These are phyloP conservation scores for Lyophyllum atratum DNA, from an alignment of 768 basidiomycete species.

Conservation along the genomic window DNA sequence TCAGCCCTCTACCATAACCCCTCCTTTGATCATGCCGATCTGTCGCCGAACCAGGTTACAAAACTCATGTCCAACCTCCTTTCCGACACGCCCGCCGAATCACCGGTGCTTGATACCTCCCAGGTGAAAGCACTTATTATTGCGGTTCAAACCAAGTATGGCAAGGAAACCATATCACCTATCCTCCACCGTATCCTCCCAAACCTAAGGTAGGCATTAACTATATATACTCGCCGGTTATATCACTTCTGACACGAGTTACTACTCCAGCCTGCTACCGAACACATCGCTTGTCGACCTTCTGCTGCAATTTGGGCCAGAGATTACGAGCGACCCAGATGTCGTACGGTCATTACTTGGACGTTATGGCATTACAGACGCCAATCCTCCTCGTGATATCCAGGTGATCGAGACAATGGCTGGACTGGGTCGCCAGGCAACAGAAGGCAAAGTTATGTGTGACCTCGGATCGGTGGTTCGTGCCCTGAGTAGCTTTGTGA, in stretches of 20 bases:
- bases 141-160: constrained; percentile 79
- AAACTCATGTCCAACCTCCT: constrained; percentile 83
- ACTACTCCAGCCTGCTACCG: constrained; percentile 53
- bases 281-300: constrained; percentile 74
- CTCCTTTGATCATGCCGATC: constrained; percentile 80
- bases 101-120: constrained; percentile 67
- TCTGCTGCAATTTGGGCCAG: constrained; percentile 76
- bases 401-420: constrained; percentile 75
- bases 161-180: constrained; percentile 71
- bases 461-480: constrained; percentile 77
- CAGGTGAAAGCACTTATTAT: constrained; percentile 78
- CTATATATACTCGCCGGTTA: background rate
- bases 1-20: constrained; percentile 77
- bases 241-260: background rate
- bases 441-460: constrained; percentile 71
- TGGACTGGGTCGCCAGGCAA: constrained; percentile 64
- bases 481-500: constrained; percentile 72
- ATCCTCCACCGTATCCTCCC: constrained; percentile 76
- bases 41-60: constrained; percentile 71
- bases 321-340: constrained; percentile 75
- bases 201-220: constrained; percentile 59
- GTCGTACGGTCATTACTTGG: constrained; percentile 66
- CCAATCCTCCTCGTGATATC: constrained; percentile 68
- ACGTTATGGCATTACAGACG: constrained; percentile 75
- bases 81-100: constrained; percentile 66